phyloP scores from a whole-genome alignment of 2,329 filamentous ascomycete species.

The Stylonectria norvegica region DNA sequence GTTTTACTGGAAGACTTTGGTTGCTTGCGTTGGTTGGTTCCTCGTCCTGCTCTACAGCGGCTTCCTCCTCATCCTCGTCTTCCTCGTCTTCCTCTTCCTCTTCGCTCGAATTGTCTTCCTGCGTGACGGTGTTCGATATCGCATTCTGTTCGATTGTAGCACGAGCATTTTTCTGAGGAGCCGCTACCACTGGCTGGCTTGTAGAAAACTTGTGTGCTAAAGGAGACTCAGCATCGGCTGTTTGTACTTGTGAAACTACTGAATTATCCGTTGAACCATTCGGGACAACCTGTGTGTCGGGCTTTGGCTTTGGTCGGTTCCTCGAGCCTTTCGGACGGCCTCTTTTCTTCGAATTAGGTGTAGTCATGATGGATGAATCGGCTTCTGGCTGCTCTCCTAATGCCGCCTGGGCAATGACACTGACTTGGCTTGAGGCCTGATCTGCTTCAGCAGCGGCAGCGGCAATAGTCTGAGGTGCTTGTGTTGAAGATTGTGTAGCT shows the following conservation, averaged over 20 bases:
- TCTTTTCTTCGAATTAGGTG: constrained; percentile 29
- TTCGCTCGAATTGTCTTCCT: constrained; percentile 1
- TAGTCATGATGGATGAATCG: constrained; percentile 14
- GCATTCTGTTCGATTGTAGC: neutral
- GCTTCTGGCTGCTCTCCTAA: constrained; percentile 11
- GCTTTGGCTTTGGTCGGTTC: constrained; percentile 36
- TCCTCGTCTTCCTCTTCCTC: too few relatives aligned
- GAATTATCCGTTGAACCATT: neutral
- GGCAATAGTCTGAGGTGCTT: constrained; percentile 3
- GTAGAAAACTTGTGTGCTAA: constrained; percentile 13
- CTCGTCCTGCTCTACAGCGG: constrained; percentile 1
- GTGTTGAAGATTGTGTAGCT: neutral
- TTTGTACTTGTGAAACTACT: constrained; percentile 1
- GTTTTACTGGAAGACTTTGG: neutral
- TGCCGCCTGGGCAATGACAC: constrained; percentile 7
- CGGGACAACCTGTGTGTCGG: constrained; percentile 6
- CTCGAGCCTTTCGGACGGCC: constrained; percentile 47
- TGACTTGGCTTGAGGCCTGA: constrained; percentile 5
- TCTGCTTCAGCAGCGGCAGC: neutral
- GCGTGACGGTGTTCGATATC: neutral
- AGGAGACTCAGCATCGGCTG: constrained; percentile 9
- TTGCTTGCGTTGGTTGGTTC: neutral
- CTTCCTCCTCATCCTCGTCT: neutral
- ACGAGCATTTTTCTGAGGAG: neutral
- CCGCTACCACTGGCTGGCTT: constrained; percentile 1